These are phyloP conservation scores for Ganoderma lucidum DNA, from an alignment of 1,284 basidiomycete genomes.

Conservation along the genomic window DNA sequence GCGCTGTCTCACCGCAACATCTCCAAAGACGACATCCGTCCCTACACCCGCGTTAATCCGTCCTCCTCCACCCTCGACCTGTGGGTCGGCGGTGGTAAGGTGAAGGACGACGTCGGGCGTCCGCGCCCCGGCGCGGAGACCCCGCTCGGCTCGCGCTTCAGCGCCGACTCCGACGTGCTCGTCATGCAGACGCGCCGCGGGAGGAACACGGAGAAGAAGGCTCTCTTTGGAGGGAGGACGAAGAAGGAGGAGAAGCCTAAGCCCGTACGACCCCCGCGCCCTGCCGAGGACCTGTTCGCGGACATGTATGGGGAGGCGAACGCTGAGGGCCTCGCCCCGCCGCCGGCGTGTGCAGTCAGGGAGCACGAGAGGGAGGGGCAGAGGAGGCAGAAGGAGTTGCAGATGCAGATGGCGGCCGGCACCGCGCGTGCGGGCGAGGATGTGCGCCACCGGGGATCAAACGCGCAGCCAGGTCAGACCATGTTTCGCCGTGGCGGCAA, in stretches of 20 bases:
- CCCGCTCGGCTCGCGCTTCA: background rate
- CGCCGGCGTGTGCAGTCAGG: background rate
- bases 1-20: conserved; percentile 21
- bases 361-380: background rate
- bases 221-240: background rate
- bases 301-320: background rate
- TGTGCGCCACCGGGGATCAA: background rate
- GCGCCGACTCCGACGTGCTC: background rate
- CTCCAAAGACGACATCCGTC: conserved; percentile 31
- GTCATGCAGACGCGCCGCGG: background rate
- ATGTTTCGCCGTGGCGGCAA: background rate
- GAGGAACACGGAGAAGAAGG: background rate
- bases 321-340: background rate
- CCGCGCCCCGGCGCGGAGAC: background rate
- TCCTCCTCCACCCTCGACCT: conserved; percentile 11
- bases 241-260: background rate
- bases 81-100: conserved; percentile 11
- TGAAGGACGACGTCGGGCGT: background rate
- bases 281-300: conserved; percentile 21
- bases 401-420: background rate
- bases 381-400: background rate
- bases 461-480: background rate
- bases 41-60: conserved; percentile 20
- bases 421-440: background rate
- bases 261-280: conserved; percentile 11